These are phyloP conservation scores for Oxyria digyna DNA, from an alignment of 148 eudicot genomes.

Conservation along the genomic window DNA sequence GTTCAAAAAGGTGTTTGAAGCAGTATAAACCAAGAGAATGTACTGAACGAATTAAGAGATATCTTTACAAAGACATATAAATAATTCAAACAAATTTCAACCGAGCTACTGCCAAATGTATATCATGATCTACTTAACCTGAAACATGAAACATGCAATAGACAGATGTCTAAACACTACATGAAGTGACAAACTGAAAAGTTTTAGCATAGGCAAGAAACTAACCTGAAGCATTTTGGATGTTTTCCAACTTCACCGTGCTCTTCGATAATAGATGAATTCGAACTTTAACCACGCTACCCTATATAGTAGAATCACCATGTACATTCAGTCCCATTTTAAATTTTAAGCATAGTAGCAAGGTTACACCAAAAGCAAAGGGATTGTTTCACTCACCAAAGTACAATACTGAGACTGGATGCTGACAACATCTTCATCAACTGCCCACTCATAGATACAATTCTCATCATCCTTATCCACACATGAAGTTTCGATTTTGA, in stretches of 20 bases:
- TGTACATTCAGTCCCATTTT: neutral
- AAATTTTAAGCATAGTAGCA: neutral
- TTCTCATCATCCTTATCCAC: constrained; percentile 20
- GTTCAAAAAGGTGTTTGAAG: neutral
- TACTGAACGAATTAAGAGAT: too few species aligned
- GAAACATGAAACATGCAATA: neutral
- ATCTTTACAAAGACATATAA: neutral
- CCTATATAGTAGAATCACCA: constrained; percentile 24
- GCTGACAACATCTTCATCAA: constrained; percentile 43
- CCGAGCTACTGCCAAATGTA: too few species aligned
- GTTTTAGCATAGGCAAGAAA: neutral
- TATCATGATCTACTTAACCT: neutral
- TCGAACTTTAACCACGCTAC: constrained; percentile 26
- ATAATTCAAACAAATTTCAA: neutral
- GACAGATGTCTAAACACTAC: neutral
- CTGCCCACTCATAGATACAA: constrained; percentile 28
- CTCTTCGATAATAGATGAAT: constrained; percentile 28
- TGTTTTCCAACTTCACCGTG: constrained; percentile 16
- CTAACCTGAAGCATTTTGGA: constrained; percentile 29
- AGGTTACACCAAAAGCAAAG: neutral
- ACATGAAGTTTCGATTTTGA: constrained; percentile 26
- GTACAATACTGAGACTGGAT: constrained; percentile 37
- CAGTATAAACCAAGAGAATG: neutral
- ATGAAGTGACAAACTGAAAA: neutral
- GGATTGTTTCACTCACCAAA: constrained; percentile 27